phyloP scores from a whole-genome alignment of 169 alveolate genomes.

The Plasmodium cynomolgi region DNA sequence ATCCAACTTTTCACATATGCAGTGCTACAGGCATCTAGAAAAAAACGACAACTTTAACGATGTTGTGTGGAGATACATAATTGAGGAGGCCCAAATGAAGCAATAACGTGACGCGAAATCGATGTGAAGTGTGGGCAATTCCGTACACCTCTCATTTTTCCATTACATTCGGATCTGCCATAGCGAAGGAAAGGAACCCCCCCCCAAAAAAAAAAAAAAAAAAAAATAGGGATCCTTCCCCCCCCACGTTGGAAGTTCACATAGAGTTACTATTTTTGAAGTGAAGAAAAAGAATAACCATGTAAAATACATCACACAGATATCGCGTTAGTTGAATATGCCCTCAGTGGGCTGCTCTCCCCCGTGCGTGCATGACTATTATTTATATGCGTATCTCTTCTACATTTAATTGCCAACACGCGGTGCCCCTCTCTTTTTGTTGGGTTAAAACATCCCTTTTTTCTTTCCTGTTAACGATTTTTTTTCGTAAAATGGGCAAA shows the following conservation, averaged over 20 bases:
- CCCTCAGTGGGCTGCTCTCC: background rate
- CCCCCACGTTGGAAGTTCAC: background rate
- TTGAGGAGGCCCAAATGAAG: slow-evolving; percentile 14
- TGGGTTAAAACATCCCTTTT: background rate
- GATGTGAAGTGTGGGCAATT: background rate
- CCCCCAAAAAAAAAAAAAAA: background rate
- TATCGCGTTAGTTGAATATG: background rate
- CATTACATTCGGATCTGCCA: background rate
- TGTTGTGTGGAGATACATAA: slow-evolving; percentile 41
- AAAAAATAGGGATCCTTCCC: background rate
- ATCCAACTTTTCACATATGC: slow-evolving; percentile 1
- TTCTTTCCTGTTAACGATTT: background rate
- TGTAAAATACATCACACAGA: background rate
- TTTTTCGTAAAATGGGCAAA: background rate
- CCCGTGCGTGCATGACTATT: background rate
- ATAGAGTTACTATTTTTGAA: background rate
- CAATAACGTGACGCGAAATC: background rate
- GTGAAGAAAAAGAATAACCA: background rate
- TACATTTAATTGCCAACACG: background rate
- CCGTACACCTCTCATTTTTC: background rate
- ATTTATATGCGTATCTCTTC: background rate
- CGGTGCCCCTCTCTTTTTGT: background rate
- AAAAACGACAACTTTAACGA: slow-evolving; percentile 49
- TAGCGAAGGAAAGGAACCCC: background rate
- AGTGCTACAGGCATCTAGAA: slow-evolving; percentile 67